Conservation (phyloP, 2,329 filamentous ascomycete genomes). For the Amphichorda felina region DNA sequence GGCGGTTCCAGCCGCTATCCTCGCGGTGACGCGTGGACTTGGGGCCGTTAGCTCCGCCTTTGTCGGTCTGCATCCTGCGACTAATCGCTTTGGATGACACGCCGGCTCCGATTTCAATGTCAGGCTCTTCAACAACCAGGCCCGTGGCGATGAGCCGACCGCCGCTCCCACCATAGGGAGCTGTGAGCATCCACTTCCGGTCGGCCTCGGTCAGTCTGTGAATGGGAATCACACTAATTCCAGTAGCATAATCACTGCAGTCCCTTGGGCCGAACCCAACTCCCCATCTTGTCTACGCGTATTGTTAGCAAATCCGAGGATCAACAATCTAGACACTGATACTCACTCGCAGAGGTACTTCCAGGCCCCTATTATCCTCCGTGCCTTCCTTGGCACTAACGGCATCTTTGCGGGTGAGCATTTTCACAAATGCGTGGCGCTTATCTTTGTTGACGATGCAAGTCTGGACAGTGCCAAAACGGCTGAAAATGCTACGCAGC, state of each 20-base stretch:
- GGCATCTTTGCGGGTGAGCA: slow-evolving; percentile 82
- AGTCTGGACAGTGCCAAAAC: slow-evolving; percentile 82
- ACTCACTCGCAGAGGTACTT: slow-evolving; percentile 62
- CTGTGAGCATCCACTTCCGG: slow-evolving; percentile 91
- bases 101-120: slow-evolving; percentile 95
- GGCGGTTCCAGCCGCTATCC: slow-evolving; percentile 9
- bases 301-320: slow-evolving; percentile 8
- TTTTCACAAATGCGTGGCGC: slow-evolving; percentile 97
- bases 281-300: slow-evolving; percentile 77
- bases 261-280: slow-evolving; percentile 95
- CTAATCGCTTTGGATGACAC: slow-evolving; percentile 87
- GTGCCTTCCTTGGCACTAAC: slow-evolving; percentile 76
- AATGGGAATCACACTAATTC: slow-evolving; percentile 88
- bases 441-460: slow-evolving; percentile 98
- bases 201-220: slow-evolving; percentile 89
- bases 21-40: slow-evolving; percentile 43
- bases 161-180: slow-evolving; percentile 86
- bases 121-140: slow-evolving; percentile 89
- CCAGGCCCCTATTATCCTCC: slow-evolving; percentile 63
- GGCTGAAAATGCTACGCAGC: slow-evolving; percentile 66
- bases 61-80: slow-evolving; percentile 57
- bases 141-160: slow-evolving; percentile 69
- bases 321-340: neutral
- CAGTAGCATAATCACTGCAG: slow-evolving; percentile 90
- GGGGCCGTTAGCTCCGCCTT: slow-evolving; percentile 51